Evolutionary conservation across 164 flowering plant genomes (phyloP).

Genomic region (Umbellularia californica): DNA sequence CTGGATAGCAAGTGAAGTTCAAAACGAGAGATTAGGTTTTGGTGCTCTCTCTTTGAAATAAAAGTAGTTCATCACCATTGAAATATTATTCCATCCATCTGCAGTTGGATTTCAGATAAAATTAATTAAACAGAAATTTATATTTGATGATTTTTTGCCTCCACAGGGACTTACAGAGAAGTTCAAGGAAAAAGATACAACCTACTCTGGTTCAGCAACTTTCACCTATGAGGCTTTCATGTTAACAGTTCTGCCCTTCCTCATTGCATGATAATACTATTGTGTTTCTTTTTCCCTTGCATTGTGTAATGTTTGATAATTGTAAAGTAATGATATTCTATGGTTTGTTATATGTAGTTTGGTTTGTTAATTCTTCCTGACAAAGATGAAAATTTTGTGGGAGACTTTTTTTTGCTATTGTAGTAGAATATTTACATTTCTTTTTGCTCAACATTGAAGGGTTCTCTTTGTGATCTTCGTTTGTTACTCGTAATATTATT

Average conservation of each 20-base stretch:
- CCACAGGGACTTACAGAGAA: conserved; percentile 73
- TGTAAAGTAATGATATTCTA: background rate
- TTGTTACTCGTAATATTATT: too few species aligned
- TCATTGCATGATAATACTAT: conserved; percentile 28
- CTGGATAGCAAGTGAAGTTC: too few species aligned
- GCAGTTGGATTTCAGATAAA: too few species aligned
- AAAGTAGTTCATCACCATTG: too few species aligned
- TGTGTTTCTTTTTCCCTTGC: background rate
- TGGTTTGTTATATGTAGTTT: background rate
- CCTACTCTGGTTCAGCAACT: conserved; percentile 48
- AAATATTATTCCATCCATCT: too few species aligned
- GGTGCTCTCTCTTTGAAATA: too few species aligned
- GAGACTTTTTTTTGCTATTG: too few species aligned
- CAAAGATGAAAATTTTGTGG: background rate
- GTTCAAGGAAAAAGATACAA: conserved; percentile 64
- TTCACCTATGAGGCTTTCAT: conserved; percentile 64
- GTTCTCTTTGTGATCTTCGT: too few species aligned
- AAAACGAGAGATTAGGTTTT: too few species aligned
- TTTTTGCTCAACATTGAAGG: too few species aligned
- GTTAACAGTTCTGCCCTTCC: conserved; percentile 67
- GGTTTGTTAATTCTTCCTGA: background rate
- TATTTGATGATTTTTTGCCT: background rate
- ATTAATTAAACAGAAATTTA: background rate
- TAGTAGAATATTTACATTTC: too few species aligned
- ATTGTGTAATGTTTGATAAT: background rate